These are phyloP conservation scores for Mortierella polycephala DNA, from an alignment of 371 early-diverging fungal genomes.

Conservation along the genomic window DNA sequence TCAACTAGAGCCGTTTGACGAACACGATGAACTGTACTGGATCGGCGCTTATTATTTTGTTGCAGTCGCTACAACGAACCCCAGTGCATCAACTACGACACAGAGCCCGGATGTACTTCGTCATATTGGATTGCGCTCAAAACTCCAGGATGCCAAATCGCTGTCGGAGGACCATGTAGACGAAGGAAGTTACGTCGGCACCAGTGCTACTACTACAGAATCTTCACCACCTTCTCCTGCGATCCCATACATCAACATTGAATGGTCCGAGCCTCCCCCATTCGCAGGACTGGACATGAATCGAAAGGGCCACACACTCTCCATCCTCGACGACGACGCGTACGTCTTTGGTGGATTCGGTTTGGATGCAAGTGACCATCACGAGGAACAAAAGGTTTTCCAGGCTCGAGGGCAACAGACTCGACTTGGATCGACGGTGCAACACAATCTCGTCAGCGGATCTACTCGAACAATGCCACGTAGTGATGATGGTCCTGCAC, in stretches of 20 bases:
- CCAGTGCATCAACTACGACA: neutral
- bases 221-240: neutral
- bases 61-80: slow-evolving; percentile 28
- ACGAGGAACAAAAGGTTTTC: slow-evolving; percentile 35
- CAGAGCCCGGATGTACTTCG: slow-evolving; percentile 36
- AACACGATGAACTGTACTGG: slow-evolving; percentile 48
- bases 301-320: slow-evolving; percentile 49
- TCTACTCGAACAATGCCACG: slow-evolving; percentile 9
- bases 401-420: slow-evolving; percentile 39
- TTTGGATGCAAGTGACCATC: slow-evolving; percentile 17
- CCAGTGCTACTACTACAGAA: neutral
- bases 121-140: slow-evolving; percentile 17
- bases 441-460: slow-evolving; percentile 19
- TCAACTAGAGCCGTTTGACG: slow-evolving; percentile 46
- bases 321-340: slow-evolving; percentile 35
- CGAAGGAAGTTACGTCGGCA: slow-evolving; percentile 16
- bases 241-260: slow-evolving; percentile 1
- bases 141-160: slow-evolving; percentile 16
- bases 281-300: slow-evolving; percentile 28
- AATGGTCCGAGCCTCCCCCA: slow-evolving; percentile 24
- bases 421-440: slow-evolving; percentile 31
- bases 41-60: slow-evolving; percentile 52
- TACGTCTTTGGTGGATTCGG: slow-evolving; percentile 52
- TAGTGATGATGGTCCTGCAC: slow-evolving; percentile 31
- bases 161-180: slow-evolving; percentile 13